These are phyloP conservation scores for Alternaria postmessia DNA, from an alignment of 2,329 filamentous ascomycete genomes.

Conservation along the genomic window DNA sequence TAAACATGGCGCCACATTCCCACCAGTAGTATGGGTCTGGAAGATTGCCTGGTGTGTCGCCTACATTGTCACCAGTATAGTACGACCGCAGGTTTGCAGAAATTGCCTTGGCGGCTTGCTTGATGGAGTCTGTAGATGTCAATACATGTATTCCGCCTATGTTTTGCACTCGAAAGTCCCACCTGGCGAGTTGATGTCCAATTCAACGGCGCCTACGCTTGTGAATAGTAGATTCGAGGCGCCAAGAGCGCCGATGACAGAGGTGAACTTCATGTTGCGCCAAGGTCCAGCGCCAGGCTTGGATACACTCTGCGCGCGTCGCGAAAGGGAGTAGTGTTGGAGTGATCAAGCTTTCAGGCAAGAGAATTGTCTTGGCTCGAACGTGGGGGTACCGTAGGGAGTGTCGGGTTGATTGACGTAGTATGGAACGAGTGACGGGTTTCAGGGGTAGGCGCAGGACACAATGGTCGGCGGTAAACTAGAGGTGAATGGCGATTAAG, in stretches of 20 bases:
- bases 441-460: slow-evolving; percentile 23
- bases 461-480: slow-evolving; percentile 4
- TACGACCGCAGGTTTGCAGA: slow-evolving; percentile 69
- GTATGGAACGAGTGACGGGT: slow-evolving; percentile 43
- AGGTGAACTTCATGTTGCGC: slow-evolving; percentile 47
- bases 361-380: slow-evolving; percentile 2
- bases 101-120: slow-evolving; percentile 66
- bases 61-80: slow-evolving; percentile 69
- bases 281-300: slow-evolving; percentile 38
- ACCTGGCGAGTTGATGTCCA: slow-evolving; percentile 44
- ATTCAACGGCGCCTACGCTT: slow-evolving; percentile 41
- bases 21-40: slow-evolving; percentile 56
- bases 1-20: slow-evolving; percentile 54
- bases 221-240: slow-evolving; percentile 44
- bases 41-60: slow-evolving; percentile 66
- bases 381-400: slow-evolving; percentile 14
- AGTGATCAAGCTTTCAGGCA: neutral
- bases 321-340: slow-evolving; percentile 2
- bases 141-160: slow-evolving; percentile 13
- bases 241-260: slow-evolving; percentile 40
- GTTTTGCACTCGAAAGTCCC: slow-evolving; percentile 12
- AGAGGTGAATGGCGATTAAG: slow-evolving; percentile 2
- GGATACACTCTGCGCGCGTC: slow-evolving; percentile 17
- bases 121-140: slow-evolving; percentile 65
- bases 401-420: slow-evolving; percentile 28